Evolutionary conservation across 805 yeast genomes (phyloP).

Genomic region (Candida coquimbonensis): DNA sequence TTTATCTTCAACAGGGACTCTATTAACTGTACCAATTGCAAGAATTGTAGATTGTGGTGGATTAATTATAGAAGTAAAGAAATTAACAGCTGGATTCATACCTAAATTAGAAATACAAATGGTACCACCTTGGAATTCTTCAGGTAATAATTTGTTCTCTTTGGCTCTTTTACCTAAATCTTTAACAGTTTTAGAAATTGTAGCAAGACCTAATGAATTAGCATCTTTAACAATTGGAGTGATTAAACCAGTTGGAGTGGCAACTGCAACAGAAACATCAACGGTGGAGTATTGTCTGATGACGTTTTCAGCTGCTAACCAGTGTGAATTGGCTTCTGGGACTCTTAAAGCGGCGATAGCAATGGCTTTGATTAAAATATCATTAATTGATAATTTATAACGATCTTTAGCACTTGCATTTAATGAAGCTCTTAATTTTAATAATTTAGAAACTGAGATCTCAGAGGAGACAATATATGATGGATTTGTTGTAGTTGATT

Average conservation of each 20-base stretch:
- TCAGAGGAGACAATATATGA: constrained; percentile 87
- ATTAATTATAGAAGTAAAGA: constrained; percentile 95
- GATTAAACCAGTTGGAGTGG: constrained; percentile 94
- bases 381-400: constrained; percentile 90
- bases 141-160: constrained; percentile 86
- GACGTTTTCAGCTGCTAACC: constrained; percentile 84
- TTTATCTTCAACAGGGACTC: constrained; percentile 88
- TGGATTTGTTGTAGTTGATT: constrained; percentile 84
- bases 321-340: constrained; percentile 90
- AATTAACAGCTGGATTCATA: constrained; percentile 89
- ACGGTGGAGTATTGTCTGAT: constrained; percentile 88
- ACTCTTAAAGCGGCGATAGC: constrained; percentile 85
- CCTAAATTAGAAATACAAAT: constrained; percentile 98
- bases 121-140: constrained; percentile 99
- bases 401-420: constrained; percentile 80
- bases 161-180: constrained; percentile 95
- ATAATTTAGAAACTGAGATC: constrained; percentile 80
- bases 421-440: constrained; percentile 86
- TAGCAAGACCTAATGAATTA: constrained; percentile 75
- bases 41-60: constrained; percentile 95
- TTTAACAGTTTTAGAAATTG: constrained; percentile 79
- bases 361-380: constrained; percentile 88
- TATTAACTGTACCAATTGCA: constrained; percentile 90
- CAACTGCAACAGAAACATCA: constrained; percentile 95
- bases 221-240: constrained; percentile 94